phyloP scores from a whole-genome alignment of 2,329 filamentous ascomycete species.

The Exophiala aquamarina region DNA sequence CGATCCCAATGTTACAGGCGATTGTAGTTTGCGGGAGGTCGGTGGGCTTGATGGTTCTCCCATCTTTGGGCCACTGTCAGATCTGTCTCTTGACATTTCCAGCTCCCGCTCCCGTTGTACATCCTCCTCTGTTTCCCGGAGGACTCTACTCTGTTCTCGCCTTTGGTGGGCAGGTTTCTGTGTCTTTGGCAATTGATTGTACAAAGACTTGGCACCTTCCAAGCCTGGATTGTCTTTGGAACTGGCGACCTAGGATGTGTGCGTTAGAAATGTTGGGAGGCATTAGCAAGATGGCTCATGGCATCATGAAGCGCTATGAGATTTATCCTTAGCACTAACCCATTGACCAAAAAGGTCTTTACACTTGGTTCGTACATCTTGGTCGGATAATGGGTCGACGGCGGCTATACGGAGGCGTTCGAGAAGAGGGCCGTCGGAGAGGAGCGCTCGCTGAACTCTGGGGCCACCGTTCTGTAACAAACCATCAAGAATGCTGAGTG shows the following conservation, averaged over 20 bases:
- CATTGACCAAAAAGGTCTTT: conserved; percentile 83
- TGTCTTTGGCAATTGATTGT: conserved; percentile 65
- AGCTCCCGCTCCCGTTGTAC: conserved; percentile 57
- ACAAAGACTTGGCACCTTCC: conserved; percentile 74
- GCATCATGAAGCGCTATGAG: conserved; percentile 3
- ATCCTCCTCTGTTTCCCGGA: conserved; percentile 73
- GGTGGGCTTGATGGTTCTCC: conserved; percentile 20
- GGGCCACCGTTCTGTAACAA: conserved; percentile 92
- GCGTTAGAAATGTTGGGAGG: conserved; percentile 29
- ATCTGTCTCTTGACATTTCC: conserved; percentile 16
- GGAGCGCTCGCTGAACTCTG: conserved; percentile 74
- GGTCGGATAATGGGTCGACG: conserved; percentile 79
- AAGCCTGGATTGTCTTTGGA: conserved; percentile 82
- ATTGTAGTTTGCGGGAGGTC: conserved; percentile 21
- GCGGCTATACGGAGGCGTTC: conserved; percentile 87
- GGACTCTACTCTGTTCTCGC: conserved; percentile 77
- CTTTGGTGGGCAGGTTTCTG: conserved; percentile 65
- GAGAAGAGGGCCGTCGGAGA: conserved; percentile 86
- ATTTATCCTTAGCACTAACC: conserved; percentile 36
- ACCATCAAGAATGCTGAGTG: conserved; percentile 84
- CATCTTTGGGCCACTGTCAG: conserved; percentile 14
- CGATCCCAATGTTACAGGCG: conserved; percentile 22
- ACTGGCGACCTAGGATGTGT: conserved; percentile 49
- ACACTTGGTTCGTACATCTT: conserved; percentile 84
- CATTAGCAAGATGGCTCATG: background rate